Base-by-base conservation (phyloP, 2,329 filamentous ascomycete species). In the Mollisiaceae sp. region DNA sequence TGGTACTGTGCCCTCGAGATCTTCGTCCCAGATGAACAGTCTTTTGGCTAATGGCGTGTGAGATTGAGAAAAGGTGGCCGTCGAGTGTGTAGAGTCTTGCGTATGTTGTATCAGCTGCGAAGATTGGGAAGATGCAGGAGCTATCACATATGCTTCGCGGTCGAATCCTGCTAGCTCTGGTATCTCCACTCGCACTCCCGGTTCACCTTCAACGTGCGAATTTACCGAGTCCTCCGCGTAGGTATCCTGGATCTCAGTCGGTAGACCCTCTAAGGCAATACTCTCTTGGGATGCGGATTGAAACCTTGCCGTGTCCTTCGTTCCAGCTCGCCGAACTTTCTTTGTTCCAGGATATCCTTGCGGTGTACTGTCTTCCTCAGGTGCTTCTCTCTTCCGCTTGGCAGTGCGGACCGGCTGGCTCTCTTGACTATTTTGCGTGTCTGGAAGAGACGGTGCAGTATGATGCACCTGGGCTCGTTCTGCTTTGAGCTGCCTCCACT, bases 191-290 rank as follows among this genome's bases (percentile, higher is more conserved):
- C 35, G 45, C 36, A 65, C 18, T 6, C 57, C 20, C 47, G 22
- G 36, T 58, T 11, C 52, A 62, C 8, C 8, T 32, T 35, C 35
- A 20, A 18, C 55, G 9, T 24, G n/a, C 27, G 22, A 38, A 22
- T 3, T 54, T 18, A 54, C 2, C 39, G 32, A 43, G n/a, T 69
- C 68, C 24, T 71, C 68, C 61, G 73, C 70, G 70, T 72, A 73
- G 36, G 66, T 71, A 66, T 74, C 71, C 41, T 68, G 69, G 15
- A 74, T 72, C 55, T 73, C 72, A 18, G 22, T 64, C 18, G 22
- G 22, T 20, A 18, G 50, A 43, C 45, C 22, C 45, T 64, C 52
- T 11, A 39, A 43, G 38, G 27, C 55, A 41, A 59, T 27, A 24
- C 22, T 52, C 52, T 66, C 66, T 47, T 65, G 62, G 38, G 62